Evolutionary conservation across 2,329 filamentous ascomycete species (phyloP).

Genomic region (Botrytis fabae): DNA sequence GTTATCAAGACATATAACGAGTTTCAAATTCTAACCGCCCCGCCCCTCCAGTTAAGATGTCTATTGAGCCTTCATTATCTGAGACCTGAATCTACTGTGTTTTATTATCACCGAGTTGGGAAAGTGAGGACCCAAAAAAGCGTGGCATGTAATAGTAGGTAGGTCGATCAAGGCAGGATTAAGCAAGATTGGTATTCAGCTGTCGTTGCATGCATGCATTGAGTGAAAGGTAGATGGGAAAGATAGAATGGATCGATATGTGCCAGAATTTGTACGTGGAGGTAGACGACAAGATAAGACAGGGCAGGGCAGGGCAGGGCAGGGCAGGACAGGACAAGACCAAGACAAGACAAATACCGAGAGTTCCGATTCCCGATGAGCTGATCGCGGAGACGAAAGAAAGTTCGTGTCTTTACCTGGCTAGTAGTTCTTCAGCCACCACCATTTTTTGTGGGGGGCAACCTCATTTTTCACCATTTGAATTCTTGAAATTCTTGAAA

Average conservation of each 20-base stretch:
- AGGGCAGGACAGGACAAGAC: too few relatives aligned
- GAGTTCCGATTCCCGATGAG: slow-evolving; percentile 2
- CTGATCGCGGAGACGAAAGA: not conserved
- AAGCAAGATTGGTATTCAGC: not conserved
- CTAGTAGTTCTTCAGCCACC: slow-evolving; percentile 8
- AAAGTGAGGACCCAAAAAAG: not conserved
- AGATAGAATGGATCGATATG: not conserved
- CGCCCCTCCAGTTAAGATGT: not conserved
- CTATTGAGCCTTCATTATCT: not conserved
- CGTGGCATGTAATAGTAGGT: not conserved
- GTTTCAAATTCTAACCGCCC: not conserved
- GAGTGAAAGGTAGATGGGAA: not conserved
- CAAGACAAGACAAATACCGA: not conserved
- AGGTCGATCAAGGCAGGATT: not conserved
- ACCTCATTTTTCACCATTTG: not conserved
- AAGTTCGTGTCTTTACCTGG: not conserved
- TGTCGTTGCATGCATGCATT: not conserved
- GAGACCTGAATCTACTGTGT: not conserved
- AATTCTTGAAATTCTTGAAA: not conserved
- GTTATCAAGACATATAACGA: not conserved
- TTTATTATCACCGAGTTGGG: not conserved
- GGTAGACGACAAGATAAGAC: not conserved
- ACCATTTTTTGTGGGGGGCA: slow-evolving; percentile 9
- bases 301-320: too few relatives aligned
- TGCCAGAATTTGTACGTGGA: not conserved